Base-by-base conservation (phyloP, 2,329 filamentous ascomycete genomes). In the Neopestalotiopsis rosae region DNA sequence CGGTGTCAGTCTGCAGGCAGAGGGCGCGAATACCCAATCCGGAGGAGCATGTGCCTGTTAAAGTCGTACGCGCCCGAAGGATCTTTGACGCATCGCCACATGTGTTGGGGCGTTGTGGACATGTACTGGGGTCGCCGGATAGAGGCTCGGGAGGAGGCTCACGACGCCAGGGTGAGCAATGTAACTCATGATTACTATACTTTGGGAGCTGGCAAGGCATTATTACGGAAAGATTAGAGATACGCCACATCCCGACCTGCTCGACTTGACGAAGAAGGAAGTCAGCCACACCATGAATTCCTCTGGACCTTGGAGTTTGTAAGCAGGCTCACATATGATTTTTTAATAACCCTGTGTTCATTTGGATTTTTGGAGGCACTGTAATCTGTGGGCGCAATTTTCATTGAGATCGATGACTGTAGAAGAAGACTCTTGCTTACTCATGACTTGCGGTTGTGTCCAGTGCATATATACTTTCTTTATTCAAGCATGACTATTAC, bases 41-140 rank as follows among this genome's bases (percentile, higher is more conserved):
- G 82, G 81, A 74, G 87, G 87, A 24, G 82, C 84, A 69, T 90
- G 88, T 80, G 85, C 83, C 74, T 90, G 88, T 81, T 90, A 86
- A 75, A 75, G 68, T 70, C 24, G 17, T 61, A 34, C 57, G 13
- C 57, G 28, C 6, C 30, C 14, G 24, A 14, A 14, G 57, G 14
- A 30, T 30, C 32, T 7, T 24, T 4, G 17, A 30, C 12, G 6
- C 17, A 13, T 20, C 9, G 20, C 17, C 5, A 52, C 17, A 20
- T 6, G 20, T 7, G 45, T 20, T n/a, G 14, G 17, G 45, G 45
- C 20, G 17, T 52, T 24, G 45, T 9, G 45, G 45, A n/a, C 17
- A 52, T 20, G n/a, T 52, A 9, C 17, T 10, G 17, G 45, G 17
- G 14, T 7, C 14, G 45, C 45, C 45, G n/a, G 20, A 52, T 20